Base-by-base conservation (phyloP, 2,329 filamentous ascomycete genomes). In the Phaeosphaeria sp. region DNA sequence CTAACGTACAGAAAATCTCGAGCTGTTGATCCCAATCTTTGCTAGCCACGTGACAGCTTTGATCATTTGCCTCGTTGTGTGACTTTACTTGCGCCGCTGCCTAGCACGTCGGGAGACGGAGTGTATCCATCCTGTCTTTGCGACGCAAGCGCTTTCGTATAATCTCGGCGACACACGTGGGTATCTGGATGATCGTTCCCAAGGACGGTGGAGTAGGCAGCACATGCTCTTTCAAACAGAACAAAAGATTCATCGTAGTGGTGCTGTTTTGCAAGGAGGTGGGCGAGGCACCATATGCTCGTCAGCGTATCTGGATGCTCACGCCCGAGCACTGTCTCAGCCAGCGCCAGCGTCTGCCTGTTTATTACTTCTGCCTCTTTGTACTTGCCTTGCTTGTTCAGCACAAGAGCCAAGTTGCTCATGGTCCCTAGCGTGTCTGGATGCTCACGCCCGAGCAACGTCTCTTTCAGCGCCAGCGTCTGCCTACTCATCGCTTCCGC, bases 131-230 rank as follows among this genome's bases (percentile, higher is more conserved):
- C 30, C 30, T 36, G 30, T 11, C 13, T 36, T 13, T 36, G 30
- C 30, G 30, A 36, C 30, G 30, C 30, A 41, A 46, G 42, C 51
- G 21, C 15, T 20, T 36, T 20, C 2, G 23, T 25, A 44, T 57
- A 55, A 36, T 57, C 42, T 42, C 56, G n/a, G 25, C 18, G 33
- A 54, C 58, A 60, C 25, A 50, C 54, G 20, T 36, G 50, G 13
- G 58, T 60, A 51, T 50, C 52, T 5, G 48, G 52, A 42, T 58
- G 58, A 46, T 53, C 39, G 22, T 20, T 20, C n/a, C 58, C 58
- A 49, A 61, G 55, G 13, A 36, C 46, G 42, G 18, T 41, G 6
- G 47, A 6, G 48, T 46, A 60, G 17, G 33, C 55, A 46, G 47
- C 46, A 47, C 52, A 58, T 43, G 55, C 55, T 51, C 43, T 52